Base-by-base conservation (phyloP, 2,329 filamentous ascomycete genomes). In the Cyphellophora europaea region DNA sequence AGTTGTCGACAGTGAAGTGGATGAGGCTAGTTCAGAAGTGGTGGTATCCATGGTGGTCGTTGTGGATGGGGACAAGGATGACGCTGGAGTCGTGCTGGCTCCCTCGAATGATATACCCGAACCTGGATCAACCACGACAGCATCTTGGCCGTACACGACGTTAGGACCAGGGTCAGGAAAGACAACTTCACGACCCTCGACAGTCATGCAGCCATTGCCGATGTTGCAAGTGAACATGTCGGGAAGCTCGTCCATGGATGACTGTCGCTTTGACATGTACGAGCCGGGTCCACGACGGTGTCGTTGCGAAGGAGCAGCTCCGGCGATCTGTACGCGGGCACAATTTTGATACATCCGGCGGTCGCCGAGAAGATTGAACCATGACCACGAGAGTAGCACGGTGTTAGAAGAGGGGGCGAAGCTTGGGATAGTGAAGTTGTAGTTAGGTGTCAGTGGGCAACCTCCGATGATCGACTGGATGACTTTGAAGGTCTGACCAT, bases 331-430 rank as follows among this genome's bases (percentile, higher is more conserved):
- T 48, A 88, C 71, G 33, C 72, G 67, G 5, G 83, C 82, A 53
- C 84, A 91, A 61, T 86, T 85, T 79, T 86, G 86, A 70, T 91
- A 91, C 73, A 82, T 83, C 56, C 89, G 83, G 31, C 83, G 72
- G 61, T 87, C 87, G 16, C 83, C 82, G 27, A 81, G 59, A 45
- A 76, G 65, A 65, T 86, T 86, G 62, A 82, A 79, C 79, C 79
- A 84, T 16, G 75, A 77, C 84, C 84, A 89, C 23, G 77, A 75
- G 33, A 88, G 71, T 29, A 88, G 56, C 38, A 75, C 79, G 19
- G 77, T 71, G 58, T 58, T 65, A 41, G 44, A 49, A n/a, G 42
- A 11, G n/a, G 75, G 74, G 1, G 75, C 73, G 45, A 79, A 74
- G 2, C 60, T 56, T 6, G 82, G 82, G 19, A 88, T 60, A 19